Conservation (phyloP, 495 filamentous ascomycete species). For the Chaetomium cochliodes region DNA sequence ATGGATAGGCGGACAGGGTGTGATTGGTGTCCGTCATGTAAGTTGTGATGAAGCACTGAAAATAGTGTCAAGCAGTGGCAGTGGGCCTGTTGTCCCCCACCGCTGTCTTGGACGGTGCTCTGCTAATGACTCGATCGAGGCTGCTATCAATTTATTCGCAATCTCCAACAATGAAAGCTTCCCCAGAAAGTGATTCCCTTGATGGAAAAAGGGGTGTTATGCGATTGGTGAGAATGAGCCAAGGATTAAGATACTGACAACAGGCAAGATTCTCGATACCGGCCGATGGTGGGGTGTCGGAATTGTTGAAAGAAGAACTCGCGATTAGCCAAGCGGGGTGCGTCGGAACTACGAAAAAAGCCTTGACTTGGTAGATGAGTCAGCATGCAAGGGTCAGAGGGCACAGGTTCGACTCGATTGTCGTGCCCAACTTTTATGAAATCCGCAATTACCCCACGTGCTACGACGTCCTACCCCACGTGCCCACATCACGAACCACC, state of each 20-base stretch:
- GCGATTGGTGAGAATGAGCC: constrained; percentile 33
- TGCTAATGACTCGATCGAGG: neutral
- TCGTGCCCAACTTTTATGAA: neutral
- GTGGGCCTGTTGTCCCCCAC: constrained; percentile 29
- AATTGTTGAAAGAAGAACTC: constrained; percentile 21
- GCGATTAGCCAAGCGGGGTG: constrained; percentile 34
- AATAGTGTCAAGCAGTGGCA: neutral
- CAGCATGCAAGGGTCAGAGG: constrained; percentile 15
- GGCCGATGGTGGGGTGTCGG: constrained; percentile 17
- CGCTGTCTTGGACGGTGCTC: constrained; percentile 15
- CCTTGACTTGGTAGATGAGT: too few species aligned
- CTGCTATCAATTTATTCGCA: neutral
- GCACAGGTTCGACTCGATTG: constrained; percentile 23
- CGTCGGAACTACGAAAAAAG: constrained; percentile 23
- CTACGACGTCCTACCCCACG: neutral
- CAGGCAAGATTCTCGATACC: constrained; percentile 19
- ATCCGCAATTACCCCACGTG: neutral
- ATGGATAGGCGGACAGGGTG: neutral
- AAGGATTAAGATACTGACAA: constrained; percentile 34
- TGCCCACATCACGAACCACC: neutral
- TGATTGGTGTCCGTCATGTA: neutral
- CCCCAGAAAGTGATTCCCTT: too few species aligned
- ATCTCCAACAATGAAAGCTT: neutral
- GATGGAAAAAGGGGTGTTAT: constrained; percentile 31
- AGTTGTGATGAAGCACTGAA: constrained; percentile 1